A percentile compares a stretch with the other conserved stretches of the same genome.
Evolutionary conservation across 2,329 filamentous ascomycete genomes (phyloP).

Genomic region (Fusarium clavum): DNA sequence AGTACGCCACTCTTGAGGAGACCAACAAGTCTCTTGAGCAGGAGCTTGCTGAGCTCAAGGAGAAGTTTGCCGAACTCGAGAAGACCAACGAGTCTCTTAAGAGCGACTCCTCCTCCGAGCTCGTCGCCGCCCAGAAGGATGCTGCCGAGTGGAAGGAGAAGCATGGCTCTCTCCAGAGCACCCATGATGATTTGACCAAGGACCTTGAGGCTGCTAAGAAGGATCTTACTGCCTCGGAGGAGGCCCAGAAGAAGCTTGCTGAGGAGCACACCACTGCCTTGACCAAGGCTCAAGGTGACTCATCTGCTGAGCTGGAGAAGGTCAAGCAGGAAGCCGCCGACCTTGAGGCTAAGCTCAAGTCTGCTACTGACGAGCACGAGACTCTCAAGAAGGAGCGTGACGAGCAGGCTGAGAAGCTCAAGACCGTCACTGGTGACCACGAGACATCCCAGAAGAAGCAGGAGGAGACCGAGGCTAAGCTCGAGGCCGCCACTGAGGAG

Average conservation of each 20-base stretch:
- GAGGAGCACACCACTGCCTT: slow-evolving; percentile 38
- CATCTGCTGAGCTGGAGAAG: slow-evolving; percentile 39
- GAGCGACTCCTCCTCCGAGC: slow-evolving; percentile 49
- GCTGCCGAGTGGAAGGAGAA: slow-evolving; percentile 46
- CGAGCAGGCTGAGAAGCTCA: slow-evolving; percentile 38
- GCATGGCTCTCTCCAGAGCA: slow-evolving; percentile 39
- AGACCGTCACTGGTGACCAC: slow-evolving; percentile 30
- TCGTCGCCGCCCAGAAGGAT: slow-evolving; percentile 49
- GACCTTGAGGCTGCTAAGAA: slow-evolving; percentile 50
- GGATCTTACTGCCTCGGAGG: slow-evolving; percentile 43
- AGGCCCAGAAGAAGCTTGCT: slow-evolving; percentile 44
- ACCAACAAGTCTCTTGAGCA: slow-evolving; percentile 42
- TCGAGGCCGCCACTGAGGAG: slow-evolving; percentile 46
- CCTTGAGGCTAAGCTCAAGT: slow-evolving; percentile 46
- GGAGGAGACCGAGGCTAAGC: slow-evolving; percentile 41
- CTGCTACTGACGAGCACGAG: slow-evolving; percentile 38
- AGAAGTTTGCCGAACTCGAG: slow-evolving; percentile 46
- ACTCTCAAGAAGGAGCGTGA: slow-evolving; percentile 40
- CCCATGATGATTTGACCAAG: slow-evolving; percentile 42
- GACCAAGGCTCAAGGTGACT: slow-evolving; percentile 43
- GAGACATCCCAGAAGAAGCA: slow-evolving; percentile 37
- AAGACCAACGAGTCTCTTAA: slow-evolving; percentile 44
- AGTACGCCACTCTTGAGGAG: slow-evolving; percentile 49
- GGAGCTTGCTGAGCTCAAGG: slow-evolving; percentile 47
- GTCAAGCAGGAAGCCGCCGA: slow-evolving; percentile 31